phyloP scores from a whole-genome alignment of 2,329 filamentous ascomycete genomes.

The Botrytis tulipae region DNA sequence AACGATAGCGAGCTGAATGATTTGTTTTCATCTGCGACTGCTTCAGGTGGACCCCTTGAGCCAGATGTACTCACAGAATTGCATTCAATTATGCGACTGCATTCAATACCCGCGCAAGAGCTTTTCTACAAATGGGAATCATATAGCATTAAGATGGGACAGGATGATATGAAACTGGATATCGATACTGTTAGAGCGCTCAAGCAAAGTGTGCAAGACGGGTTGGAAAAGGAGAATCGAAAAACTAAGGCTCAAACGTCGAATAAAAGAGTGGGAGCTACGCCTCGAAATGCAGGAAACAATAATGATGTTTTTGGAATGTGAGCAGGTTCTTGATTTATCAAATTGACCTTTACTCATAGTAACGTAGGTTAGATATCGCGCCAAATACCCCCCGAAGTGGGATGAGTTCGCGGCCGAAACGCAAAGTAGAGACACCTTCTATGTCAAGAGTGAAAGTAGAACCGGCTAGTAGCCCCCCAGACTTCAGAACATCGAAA shows the following conservation, averaged over 20 bases:
- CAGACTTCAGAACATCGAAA: constrained; percentile 45
- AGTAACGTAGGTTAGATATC: constrained; percentile 57
- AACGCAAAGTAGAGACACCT: constrained; percentile 47
- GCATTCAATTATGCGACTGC: constrained; percentile 80
- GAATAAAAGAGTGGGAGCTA: constrained; percentile 61
- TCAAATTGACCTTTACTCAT: constrained; percentile 29
- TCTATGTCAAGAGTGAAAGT: constrained; percentile 48
- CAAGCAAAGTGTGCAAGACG: constrained; percentile 83
- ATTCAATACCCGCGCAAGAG: constrained; percentile 78
- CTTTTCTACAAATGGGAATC: constrained; percentile 99
- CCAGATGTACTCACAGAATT: constrained; percentile 79
- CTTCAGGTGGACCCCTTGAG: constrained; percentile 49
- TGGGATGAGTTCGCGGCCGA: constrained; percentile 27
- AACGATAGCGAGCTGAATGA: constrained; percentile 32
- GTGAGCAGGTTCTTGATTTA: constrained; percentile 45
- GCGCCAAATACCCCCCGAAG: constrained; percentile 59
- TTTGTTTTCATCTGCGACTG: constrained; percentile 32
- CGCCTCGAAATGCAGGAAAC: constrained; percentile 57
- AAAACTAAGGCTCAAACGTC: constrained; percentile 60
- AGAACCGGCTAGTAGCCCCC: constrained; percentile 46
- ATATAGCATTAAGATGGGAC: constrained; percentile 91
- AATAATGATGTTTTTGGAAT: constrained; percentile 78
- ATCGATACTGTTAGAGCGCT: constrained; percentile 72
- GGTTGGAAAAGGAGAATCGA: constrained; percentile 73
- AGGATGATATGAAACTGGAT: constrained; percentile 70